Base-by-base conservation (phyloP, 1,139 yeast species). In the Komagataea norvegica region DNA sequence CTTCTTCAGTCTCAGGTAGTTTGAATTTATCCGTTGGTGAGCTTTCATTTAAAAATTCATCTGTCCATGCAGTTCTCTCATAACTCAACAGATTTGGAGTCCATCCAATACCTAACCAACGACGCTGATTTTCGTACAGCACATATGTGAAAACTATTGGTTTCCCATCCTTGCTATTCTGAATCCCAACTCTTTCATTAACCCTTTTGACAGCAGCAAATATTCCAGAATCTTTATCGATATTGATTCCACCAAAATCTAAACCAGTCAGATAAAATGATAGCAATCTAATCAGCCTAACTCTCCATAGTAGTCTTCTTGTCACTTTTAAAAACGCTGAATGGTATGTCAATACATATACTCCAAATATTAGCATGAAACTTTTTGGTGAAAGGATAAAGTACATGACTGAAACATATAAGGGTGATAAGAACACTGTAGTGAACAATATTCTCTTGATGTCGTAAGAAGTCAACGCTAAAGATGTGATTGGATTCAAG, bases 61-160 rank as follows among this genome's bases (percentile, higher is more conserved):
- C 98, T 0, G 97, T 89, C 96, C 96, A 91, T 3, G 96, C 83
- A 0, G 95, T 79, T 55, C 98, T 74, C 60, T 91, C 98, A 58
- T 91, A 91, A 25, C 95, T 82, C 45, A 91, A 68, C 56, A 91
- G 69, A 55, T 88, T 88, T 8, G 93, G 70, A 0, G 98, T 89
- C 98, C 98, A 91, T 10, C 98, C 98, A 52, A 91, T 86, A 9
- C 97, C 98, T 32, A 91, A 69, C 98, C 98, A 91, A 52, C 94
- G 79, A 55, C 98, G 77, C 63, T 91, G 98, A 59, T 91, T 91
- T 60, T 91, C 98, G 61, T 80, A 88, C n/a, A 91, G 70, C 3
- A 87, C 96, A 59, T 86, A 91, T 6, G 96, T 87, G 59, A 89
- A 91, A 44, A 89, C 67, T 19, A 85, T 89, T 5, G 95, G 86